Evolutionary conservation across 257 asterid species (phyloP).

Genomic region (Parsonsia alboflavescens): DNA sequence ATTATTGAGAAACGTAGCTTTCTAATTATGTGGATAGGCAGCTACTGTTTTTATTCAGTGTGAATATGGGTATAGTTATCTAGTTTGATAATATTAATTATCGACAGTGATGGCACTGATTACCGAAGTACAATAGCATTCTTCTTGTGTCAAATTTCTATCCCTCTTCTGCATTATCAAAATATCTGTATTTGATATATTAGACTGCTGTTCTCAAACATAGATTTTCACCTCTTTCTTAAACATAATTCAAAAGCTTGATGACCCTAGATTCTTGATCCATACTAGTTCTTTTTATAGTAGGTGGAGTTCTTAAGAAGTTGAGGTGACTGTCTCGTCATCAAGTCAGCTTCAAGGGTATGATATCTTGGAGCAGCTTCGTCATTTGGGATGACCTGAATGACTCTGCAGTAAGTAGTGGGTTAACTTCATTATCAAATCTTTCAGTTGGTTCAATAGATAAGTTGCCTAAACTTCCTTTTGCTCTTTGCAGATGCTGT

Average conservation of each 20-base stretch:
- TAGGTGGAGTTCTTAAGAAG: not conserved
- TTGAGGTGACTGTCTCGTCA: not conserved
- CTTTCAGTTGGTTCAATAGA: not conserved
- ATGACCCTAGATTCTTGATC: not conserved
- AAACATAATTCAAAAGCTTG: not conserved
- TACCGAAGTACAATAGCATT: not conserved
- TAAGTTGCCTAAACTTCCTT: constrained; percentile 1
- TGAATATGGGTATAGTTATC: not conserved
- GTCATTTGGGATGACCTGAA: not conserved
- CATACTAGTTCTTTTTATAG: not conserved
- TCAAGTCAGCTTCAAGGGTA: not conserved
- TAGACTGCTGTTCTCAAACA: not conserved
- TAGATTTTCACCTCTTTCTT: not conserved
- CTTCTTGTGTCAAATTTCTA: not conserved
- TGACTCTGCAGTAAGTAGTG: not conserved
- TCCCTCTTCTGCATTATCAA: not conserved
- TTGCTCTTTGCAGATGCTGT: not conserved
- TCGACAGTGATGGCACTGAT: not conserved
- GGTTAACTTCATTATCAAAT: not conserved
- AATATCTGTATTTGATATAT: not conserved
- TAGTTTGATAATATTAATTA: not conserved
- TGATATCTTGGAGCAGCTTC: not conserved
- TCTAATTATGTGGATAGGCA: not conserved
- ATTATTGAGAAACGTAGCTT: not conserved
- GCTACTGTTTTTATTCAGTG: not conserved